Conservation (phyloP, 2,329 filamentous ascomycete species). For the Hymenoscyphus fructigenus region DNA sequence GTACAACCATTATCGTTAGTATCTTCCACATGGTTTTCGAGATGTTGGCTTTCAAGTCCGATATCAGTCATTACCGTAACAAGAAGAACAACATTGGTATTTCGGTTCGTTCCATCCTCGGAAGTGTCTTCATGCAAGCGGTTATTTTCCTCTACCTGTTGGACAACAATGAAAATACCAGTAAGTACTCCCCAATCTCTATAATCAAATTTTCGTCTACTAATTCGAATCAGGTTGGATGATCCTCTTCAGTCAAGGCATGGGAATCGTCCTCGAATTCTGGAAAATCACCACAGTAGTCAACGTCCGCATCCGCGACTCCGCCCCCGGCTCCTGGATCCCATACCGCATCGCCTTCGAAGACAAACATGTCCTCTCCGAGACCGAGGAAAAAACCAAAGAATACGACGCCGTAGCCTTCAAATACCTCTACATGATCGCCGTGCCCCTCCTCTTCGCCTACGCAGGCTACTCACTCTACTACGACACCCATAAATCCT, state of each 20-base stretch:
- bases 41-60: constrained; percentile 93
- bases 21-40: constrained; percentile 94
- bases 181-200: constrained; percentile 14
- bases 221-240: constrained; percentile 66
- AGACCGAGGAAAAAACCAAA: constrained; percentile 96
- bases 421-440: constrained; percentile 91
- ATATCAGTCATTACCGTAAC: constrained; percentile 97
- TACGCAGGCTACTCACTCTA: constrained; percentile 90
- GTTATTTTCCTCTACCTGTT: constrained; percentile 96
- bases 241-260: constrained; percentile 86
- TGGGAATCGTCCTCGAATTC: constrained; percentile 64
- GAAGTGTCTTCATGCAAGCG: constrained; percentile 95
- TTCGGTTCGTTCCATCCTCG: constrained; percentile 90
- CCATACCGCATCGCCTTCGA: constrained; percentile 85
- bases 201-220: not conserved
- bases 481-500: constrained; percentile 95
- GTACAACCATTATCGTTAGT: constrained; percentile 78
- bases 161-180: constrained; percentile 96
- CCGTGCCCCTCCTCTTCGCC: constrained; percentile 82
- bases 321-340: constrained; percentile 63
- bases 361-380: constrained; percentile 93
- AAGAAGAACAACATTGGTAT: constrained; percentile 99
- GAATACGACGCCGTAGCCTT: constrained; percentile 98
- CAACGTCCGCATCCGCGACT: constrained; percentile 75
- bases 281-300: constrained; percentile 99